Percentiles rank a stretch among this genome's conserved stretches.
These are phyloP conservation scores for Fusarium guadeloupense DNA, from an alignment of 2,329 filamentous ascomycete genomes.

Conservation along the genomic window DNA sequence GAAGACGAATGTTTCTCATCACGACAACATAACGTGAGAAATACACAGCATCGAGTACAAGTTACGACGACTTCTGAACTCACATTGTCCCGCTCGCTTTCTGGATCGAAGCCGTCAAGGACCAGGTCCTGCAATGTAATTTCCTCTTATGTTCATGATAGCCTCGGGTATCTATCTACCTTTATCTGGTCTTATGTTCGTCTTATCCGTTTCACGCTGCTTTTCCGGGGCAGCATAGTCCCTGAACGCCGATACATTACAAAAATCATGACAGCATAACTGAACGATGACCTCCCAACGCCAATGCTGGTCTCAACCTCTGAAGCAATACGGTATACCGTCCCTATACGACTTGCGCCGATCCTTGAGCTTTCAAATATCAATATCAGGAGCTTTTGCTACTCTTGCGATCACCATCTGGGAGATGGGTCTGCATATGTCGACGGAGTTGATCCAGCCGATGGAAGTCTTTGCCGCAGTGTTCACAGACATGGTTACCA, in stretches of 20 bases:
- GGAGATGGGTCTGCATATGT: constrained; percentile 54
- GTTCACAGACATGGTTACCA: constrained; percentile 60
- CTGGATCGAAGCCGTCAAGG: background rate
- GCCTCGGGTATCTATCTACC: constrained; percentile 32
- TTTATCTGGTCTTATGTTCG: constrained; percentile 20
- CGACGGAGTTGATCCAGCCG: constrained; percentile 68
- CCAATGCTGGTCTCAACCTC: constrained; percentile 15
- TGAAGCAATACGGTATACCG: constrained; percentile 2
- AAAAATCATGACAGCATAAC: constrained; percentile 9
- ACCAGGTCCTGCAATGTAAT: background rate
- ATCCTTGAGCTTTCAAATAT: background rate
- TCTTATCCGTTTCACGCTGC: constrained; percentile 14
- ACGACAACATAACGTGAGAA: too few relatives aligned
- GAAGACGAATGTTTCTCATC: background rate
- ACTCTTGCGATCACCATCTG: constrained; percentile 25
- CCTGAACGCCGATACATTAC: constrained; percentile 16
- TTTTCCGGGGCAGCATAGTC: constrained; percentile 8
- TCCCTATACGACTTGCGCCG: background rate
- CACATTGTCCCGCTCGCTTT: background rate
- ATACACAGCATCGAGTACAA: background rate
- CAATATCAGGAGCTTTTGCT: constrained; percentile 26
- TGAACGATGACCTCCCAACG: constrained; percentile 15
- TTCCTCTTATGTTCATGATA: constrained; percentile 14
- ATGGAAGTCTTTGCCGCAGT: constrained; percentile 67
- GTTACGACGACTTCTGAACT: background rate